Evolutionary conservation across 257 asterid genomes (phyloP).

Genomic region (Salvia hispanica): DNA sequence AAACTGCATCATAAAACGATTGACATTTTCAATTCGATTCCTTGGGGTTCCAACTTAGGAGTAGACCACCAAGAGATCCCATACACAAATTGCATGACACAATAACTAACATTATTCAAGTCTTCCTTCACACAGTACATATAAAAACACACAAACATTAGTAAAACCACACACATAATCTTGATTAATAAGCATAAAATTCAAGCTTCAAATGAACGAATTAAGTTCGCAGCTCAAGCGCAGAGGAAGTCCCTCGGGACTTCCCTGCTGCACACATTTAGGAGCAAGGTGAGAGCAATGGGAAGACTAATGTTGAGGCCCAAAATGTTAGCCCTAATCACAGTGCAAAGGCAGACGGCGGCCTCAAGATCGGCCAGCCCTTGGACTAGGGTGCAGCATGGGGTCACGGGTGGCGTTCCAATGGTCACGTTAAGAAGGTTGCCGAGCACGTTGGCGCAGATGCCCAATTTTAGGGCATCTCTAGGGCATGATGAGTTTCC

Average conservation of each 20-base stretch:
- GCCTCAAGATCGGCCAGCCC: conserved; percentile 43
- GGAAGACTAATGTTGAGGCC: conserved; percentile 39
- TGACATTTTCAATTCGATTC: no score
- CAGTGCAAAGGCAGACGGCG: conserved; percentile 47
- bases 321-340: conserved; percentile 37
- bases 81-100: no score
- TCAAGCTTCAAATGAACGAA: no score
- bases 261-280: conserved; percentile 36
- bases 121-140: no score
- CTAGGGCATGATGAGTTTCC: conserved; percentile 28
- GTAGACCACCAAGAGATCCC: no score
- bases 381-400: conserved; percentile 39
- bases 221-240: not conserved
- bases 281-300: conserved; percentile 35
- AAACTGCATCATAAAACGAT: no score
- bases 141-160: no score
- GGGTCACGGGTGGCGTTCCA: conserved; percentile 37
- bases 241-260: conserved; percentile 36
- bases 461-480: conserved; percentile 39
- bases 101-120: no score
- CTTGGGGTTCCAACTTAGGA: no score
- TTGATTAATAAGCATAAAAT: no score
- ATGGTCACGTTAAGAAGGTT: conserved; percentile 19
- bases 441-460: conserved; percentile 34
- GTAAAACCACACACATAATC: no score